Base-by-base conservation (phyloP, 1,139 yeast species). In the Suhomyces bribrorum region DNA sequence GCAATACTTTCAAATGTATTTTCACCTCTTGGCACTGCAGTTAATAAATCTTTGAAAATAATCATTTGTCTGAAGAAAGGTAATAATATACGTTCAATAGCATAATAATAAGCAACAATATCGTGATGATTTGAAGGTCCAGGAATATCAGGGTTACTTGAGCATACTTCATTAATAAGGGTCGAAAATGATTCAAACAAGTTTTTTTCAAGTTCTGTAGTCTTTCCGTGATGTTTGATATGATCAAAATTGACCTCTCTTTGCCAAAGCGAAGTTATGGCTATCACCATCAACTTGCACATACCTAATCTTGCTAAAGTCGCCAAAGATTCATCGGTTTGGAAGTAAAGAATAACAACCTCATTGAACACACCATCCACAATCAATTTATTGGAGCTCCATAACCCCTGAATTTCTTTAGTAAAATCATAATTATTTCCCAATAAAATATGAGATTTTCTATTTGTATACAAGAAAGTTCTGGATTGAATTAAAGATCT, bases 241-340 rank as follows among this genome's bases (percentile, higher is more conserved):
- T 7, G 15, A 2, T 14, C 15, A 7, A 17, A 5, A 18, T 16
- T 12, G 8, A 7, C 16, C 4, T 8, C 14, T 20, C 53, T 44
- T 13, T 23, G 26, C 20, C 49, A 28, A 14, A 65, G 34, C 2
- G 66, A 58, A 39, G 45, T 53, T 6, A 57, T 37, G 11, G 54
- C 46, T 7, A 56, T 39, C 1, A 64, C 53, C 18, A 69, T 47
- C 23, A 59, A 37, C 37, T 65, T 67, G 4, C 59, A 46, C 45
- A 60, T 53, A 1, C 68, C 71, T 13, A 60, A 41, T 22, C 64
- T 53, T 4, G 64, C 56, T 29, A 68, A 47, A 0, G 73, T 61
- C 5, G 46, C 43, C 18, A 69, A 59, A 0, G 79, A 69, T 43
- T 73, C 77, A 36, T 66, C 69, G 2, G 76, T 69, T 48, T 72